Base-by-base conservation (phyloP, 202 grass and related monocot genomes). In the Elaeis oleifera region DNA sequence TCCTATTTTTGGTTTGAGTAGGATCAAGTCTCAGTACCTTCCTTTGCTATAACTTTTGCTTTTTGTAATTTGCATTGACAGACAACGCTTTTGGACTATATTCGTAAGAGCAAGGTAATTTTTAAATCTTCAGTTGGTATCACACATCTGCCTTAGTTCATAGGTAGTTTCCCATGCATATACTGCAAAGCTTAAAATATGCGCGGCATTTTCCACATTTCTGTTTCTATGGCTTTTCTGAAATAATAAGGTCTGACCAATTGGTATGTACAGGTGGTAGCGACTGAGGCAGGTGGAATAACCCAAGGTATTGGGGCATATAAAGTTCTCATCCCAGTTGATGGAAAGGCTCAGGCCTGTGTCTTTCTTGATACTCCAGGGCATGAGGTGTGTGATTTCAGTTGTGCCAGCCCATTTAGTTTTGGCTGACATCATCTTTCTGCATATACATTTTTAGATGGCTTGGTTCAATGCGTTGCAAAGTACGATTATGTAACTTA, bases 211-310 rank as follows among this genome's bases (percentile, higher is more conserved):
- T 44, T 13, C 36, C 36, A 13, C 11, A 44, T 44, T 69, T 64
- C 17, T 50, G 5, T 22, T 65, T 59, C 49, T 18, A 69, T 28
- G 57, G 28, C 67, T 74, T 60, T 65, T 66, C 23, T 70, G 59
- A 20, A 53, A 71, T 54, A 59, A 63, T 24, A 72, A 22, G 44
- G 68, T 79, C 71, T 78, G 60, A 84, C 54, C 58, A 65, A 11
- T 73, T 79, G 48, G 75, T 68, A 18, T 27, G 73, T 89, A 76
- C 64, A 96, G 92, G 87, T 96, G 44, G 92, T 91, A 64, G 87
- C 92, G 79, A 86, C 92, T 25, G 92, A 96, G 60, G 92, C 19
- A 58, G 56, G 56, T 23, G 56, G 56, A 24, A 58, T 58, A 16
- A 58, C 56, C 1, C 56, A 58, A 58, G 22, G 56, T 24, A 58